Percentiles rank a stretch among this genome's conserved stretches.
Evolutionary conservation across 2,329 filamentous ascomycete genomes (phyloP).

Genomic region (Stylonectria norvegica): DNA sequence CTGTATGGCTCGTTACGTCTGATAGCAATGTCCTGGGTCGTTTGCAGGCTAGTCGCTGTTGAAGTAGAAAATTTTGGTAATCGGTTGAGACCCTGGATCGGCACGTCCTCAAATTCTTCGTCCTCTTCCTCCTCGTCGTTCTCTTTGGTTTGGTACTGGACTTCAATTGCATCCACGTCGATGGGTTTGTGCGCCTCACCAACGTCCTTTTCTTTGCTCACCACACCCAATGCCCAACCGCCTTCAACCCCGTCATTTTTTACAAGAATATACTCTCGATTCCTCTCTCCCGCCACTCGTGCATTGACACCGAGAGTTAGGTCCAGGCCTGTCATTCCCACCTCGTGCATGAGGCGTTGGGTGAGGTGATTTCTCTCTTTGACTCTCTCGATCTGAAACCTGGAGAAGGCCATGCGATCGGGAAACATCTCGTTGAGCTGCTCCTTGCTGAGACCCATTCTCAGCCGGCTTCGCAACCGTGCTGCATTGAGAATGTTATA

Average conservation of each 20-base stretch:
- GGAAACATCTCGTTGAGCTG: constrained; percentile 97
- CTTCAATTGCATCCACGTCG: constrained; percentile 71
- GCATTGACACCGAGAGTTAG: constrained; percentile 62
- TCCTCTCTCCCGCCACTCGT: constrained; percentile 78
- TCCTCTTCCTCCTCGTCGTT: constrained; percentile 67
- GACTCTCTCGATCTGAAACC: constrained; percentile 93
- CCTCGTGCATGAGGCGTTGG: constrained; percentile 89
- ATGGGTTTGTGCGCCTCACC: constrained; percentile 85
- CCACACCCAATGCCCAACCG: constrained; percentile 92
- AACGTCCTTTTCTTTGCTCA: constrained; percentile 77
- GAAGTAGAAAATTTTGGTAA: constrained; percentile 57
- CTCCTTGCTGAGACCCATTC: constrained; percentile 96
- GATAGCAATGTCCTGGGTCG: constrained; percentile 23
- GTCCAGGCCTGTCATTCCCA: constrained; percentile 80
- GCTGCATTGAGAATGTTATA: constrained; percentile 98
- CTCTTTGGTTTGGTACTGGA: constrained; percentile 54
- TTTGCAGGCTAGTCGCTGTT: constrained; percentile 21
- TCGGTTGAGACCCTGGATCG: constrained; percentile 83
- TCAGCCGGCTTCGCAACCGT: constrained; percentile 76
- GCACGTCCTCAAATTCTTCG: constrained; percentile 87
- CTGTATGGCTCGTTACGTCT: constrained; percentile 29
- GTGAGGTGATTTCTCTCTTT: constrained; percentile 91
- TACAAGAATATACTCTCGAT: constrained; percentile 91
- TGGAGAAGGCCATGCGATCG: constrained; percentile 93
- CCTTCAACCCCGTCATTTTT: constrained; percentile 94